phyloP scores from a whole-genome alignment of 176 grass and related monocot species.

The Eleusine indica region DNA sequence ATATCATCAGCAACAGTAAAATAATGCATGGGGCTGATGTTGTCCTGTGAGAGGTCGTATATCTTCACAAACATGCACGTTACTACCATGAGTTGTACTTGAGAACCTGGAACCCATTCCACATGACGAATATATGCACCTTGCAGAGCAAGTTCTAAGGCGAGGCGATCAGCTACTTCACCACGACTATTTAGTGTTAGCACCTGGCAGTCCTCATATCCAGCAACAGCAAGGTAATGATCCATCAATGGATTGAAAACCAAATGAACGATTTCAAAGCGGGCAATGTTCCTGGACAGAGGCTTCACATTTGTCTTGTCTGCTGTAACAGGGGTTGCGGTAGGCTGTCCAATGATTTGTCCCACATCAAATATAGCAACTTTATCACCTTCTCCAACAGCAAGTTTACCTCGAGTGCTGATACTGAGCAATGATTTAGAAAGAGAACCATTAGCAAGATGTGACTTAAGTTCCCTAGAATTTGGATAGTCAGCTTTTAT shows the following conservation, averaged over 20 bases:
- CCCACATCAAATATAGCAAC: constrained; percentile 94
- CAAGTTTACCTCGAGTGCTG: constrained; percentile 87
- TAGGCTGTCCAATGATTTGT: constrained; percentile 95
- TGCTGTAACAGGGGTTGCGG: constrained; percentile 70
- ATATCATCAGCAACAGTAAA: constrained; percentile 88
- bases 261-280: constrained; percentile 97
- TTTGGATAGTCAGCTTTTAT: constrained; percentile 96
- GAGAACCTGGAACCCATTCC: constrained; percentile 95
- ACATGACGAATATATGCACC: constrained; percentile 83
- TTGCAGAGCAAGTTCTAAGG: constrained; percentile 93
- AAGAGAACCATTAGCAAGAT: constrained; percentile 79
- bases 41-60: constrained; percentile 97
- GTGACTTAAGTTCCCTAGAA: constrained; percentile 90
- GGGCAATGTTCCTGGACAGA: constrained; percentile 87
- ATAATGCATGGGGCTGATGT: constrained; percentile 93
- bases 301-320: constrained; percentile 98
- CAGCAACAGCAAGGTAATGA: constrained; percentile 86
- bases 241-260: constrained; percentile 82
- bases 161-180: constrained; percentile 93
- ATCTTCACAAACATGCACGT: constrained; percentile 98
- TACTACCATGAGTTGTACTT: constrained; percentile 94
- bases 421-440: constrained; percentile 81
- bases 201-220: constrained; percentile 95
- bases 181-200: constrained; percentile 93
- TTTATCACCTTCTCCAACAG: constrained; percentile 98